Evolutionary conservation across 2,329 filamentous ascomycete genomes (phyloP).

Genomic region (Colletotrichum paranaense): DNA sequence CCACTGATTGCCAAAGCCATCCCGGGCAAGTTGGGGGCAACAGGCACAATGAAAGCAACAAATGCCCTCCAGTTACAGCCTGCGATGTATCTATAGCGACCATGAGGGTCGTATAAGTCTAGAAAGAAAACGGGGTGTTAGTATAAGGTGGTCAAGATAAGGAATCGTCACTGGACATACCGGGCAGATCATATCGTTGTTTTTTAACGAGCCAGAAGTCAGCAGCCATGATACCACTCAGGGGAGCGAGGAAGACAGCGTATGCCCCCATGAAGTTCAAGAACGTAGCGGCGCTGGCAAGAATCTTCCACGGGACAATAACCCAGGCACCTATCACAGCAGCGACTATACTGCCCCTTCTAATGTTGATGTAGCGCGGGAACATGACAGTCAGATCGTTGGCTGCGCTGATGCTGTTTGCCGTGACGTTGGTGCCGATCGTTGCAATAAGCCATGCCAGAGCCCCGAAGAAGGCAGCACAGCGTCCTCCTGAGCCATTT

Average conservation of each 20-base stretch:
- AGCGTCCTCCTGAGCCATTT: conserved; percentile 54
- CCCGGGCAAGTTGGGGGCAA: conserved; percentile 67
- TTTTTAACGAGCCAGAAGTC: conserved; percentile 71
- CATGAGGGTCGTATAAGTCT: conserved; percentile 47
- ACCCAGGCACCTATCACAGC: conserved; percentile 66
- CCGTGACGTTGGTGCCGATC: conserved; percentile 67
- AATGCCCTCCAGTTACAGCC: conserved; percentile 70
- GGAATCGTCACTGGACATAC: background rate
- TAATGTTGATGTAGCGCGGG: conserved; percentile 66
- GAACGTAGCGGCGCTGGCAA: conserved; percentile 67
- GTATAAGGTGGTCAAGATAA: background rate
- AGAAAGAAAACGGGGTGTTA: background rate
- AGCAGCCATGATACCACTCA: conserved; percentile 68
- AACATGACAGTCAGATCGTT: conserved; percentile 67
- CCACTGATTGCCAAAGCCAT: conserved; percentile 57
- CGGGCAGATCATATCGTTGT: conserved; percentile 59
- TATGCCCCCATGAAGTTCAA: conserved; percentile 73
- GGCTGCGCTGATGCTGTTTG: conserved; percentile 64
- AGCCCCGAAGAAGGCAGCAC: conserved; percentile 60
- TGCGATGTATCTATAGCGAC: conserved; percentile 55
- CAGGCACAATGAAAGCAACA: conserved; percentile 66
- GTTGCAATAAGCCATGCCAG: conserved; percentile 65
- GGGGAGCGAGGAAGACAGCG: conserved; percentile 71
- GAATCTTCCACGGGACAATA: conserved; percentile 74
- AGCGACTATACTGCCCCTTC: conserved; percentile 65